Percentiles rank a stretch among this genome's conserved stretches.
Conservation (phyloP, 148 eudicot genomes). For the Cornus florida region DNA sequence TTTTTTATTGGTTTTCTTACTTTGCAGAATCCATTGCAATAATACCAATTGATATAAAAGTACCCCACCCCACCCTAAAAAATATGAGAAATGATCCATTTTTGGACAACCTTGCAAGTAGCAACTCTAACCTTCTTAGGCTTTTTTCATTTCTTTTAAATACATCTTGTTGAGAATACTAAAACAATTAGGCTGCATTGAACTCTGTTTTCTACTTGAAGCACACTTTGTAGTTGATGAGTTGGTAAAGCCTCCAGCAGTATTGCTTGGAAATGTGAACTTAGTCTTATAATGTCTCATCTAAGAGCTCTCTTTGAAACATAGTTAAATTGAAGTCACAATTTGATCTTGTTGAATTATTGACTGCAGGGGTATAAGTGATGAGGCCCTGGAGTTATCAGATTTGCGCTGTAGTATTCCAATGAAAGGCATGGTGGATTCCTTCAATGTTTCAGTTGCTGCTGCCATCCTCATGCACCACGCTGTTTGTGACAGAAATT, state of each 20-base stretch:
- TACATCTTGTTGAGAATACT: not conserved
- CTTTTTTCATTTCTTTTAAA: not conserved
- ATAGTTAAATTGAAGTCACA: not conserved
- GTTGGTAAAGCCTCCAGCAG: not conserved
- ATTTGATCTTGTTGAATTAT: not conserved
- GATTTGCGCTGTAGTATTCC: conserved; percentile 90
- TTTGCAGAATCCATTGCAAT: too few species aligned
- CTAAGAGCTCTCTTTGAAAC: not conserved
- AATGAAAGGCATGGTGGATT: conserved; percentile 98
- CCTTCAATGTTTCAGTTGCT: conserved; percentile 96
- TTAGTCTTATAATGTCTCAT: not conserved
- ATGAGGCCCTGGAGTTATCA: conserved; percentile 73
- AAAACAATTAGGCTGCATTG: not conserved
- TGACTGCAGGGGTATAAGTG: conserved; percentile 75
- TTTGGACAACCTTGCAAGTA: too few species aligned
- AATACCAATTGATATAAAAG: too few species aligned
- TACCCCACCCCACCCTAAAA: too few species aligned
- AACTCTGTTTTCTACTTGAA: not conserved
- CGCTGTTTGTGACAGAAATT: conserved; percentile 84
- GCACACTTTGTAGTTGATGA: not conserved
- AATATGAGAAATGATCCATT: too few species aligned
- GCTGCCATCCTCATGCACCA: conserved; percentile 98
- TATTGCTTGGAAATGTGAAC: not conserved
- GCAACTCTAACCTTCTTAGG: too few species aligned
- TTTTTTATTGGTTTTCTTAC: too few species aligned